Percentiles rank a stretch among this genome's conserved stretches.
Conservation (phyloP, 108 stramenopile species). For the Asterionellopsis glacialis region DNA sequence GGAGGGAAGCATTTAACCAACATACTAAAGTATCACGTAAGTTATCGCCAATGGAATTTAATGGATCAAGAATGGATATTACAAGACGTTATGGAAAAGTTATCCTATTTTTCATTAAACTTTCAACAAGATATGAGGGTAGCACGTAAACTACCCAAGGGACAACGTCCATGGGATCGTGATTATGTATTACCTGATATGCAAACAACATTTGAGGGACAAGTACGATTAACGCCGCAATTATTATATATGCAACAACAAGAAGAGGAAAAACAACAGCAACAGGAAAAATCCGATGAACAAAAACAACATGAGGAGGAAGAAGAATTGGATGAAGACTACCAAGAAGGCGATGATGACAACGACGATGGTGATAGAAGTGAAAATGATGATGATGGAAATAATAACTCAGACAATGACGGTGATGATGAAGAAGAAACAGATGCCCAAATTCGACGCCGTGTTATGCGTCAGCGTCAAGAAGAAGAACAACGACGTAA, state of each 20-base stretch:
- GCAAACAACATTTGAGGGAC: constrained; percentile 63
- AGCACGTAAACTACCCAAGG: constrained; percentile 40
- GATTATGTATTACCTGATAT: constrained; percentile 90
- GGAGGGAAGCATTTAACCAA: constrained; percentile 93
- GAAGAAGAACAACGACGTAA: constrained; percentile 58
- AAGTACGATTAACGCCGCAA: constrained; percentile 48
- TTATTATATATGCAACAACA: constrained; percentile 40
- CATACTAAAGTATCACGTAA: constrained; percentile 85
- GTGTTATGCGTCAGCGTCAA: constrained; percentile 51
- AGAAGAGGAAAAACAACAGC: constrained; percentile 26
- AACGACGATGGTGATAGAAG: not conserved
- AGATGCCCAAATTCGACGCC: constrained; percentile 49
- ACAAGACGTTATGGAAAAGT: constrained; percentile 70
- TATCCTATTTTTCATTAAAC: constrained; percentile 63
- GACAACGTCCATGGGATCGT: constrained; percentile 66
- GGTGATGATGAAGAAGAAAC: constrained; percentile 73
- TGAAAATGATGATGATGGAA: constrained; percentile 10
- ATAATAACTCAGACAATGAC: constrained; percentile 21
- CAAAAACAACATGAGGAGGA: constrained; percentile 8
- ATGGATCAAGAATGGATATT: constrained; percentile 93
- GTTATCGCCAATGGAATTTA: constrained; percentile 94
- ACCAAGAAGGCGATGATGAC: constrained; percentile 10
- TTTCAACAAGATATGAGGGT: constrained; percentile 66
- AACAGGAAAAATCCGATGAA: constrained; percentile 20
- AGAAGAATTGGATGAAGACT: not conserved